Base-by-base conservation (phyloP, 2,329 filamentous ascomycete genomes). In the Aspergillus terreus region DNA sequence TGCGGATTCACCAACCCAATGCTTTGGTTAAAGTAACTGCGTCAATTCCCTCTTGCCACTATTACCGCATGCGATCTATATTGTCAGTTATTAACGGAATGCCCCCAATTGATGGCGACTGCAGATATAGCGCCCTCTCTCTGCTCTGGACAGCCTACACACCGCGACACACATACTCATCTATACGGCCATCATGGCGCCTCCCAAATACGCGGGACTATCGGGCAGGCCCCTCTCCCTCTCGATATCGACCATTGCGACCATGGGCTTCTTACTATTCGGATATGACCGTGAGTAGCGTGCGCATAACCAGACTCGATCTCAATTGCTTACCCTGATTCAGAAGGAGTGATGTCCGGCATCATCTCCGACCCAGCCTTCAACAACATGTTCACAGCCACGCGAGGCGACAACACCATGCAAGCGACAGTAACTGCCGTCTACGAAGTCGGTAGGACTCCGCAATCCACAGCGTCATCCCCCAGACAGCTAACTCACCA, bases 201-300 rank as follows among this genome's bases (percentile, higher is more conserved):
- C 49, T 27, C 49, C 79, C 56, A 77, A 63, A 12, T 85, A 76
- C 63, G 78, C 80, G 64, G 83, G 83, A 67, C 72, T 86, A 54
- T 79, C 78, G 32, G 84, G 84, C 64, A 76, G 73, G 57, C 72
- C 71, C 36, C 74, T 87, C 47, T 80, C 78, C 19, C 60, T 83
- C 54, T 72, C 77, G 44, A 77, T 87, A 41, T 83, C 84, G 1
- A 76, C 78, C 14, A 77, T 86, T 23, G 82, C 83, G 3, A 86
- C 83, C 1, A 83, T 81, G 44, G 82, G 81, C 14, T 84, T 85
- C 70, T 64, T 84, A 19, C 75, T 82, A 14, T 82, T 82, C 54
- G 80, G 80, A 51, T 82, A 82, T 61, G 79, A 82, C 53, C 80
- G 71, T 76, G 60, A 58, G 71, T 63, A 11, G 19, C 19, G 21